A percentile compares a stretch with the other conserved stretches of the same genome.
These are phyloP conservation scores for Ganoderma boninense DNA, from an alignment of 1,284 basidiomycete genomes.

Conservation along the genomic window DNA sequence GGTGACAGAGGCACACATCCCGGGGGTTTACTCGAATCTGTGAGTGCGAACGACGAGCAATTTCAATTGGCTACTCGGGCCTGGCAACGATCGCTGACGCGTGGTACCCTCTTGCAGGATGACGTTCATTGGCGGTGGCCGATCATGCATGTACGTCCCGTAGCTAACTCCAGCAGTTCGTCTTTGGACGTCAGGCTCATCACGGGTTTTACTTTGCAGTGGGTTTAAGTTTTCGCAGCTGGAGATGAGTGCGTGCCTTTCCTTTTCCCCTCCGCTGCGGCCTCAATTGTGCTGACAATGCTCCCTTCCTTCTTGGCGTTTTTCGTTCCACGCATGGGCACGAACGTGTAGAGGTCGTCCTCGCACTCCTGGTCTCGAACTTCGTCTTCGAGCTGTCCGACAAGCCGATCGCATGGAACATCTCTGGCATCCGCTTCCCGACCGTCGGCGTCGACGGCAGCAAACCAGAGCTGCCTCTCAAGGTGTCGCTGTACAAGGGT, in stretches of 20 bases:
- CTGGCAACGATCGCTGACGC: neutral
- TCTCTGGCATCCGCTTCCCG: conserved; percentile 33
- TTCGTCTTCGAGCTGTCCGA: conserved; percentile 29
- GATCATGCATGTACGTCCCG: conserved; percentile 41
- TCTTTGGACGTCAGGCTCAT: neutral
- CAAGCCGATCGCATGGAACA: conserved; percentile 33
- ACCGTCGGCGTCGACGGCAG: conserved; percentile 30
- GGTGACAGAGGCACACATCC: conserved; percentile 34
- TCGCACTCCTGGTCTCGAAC: conserved; percentile 21
- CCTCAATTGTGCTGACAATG: neutral
- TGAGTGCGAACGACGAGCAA: conserved; percentile 21
- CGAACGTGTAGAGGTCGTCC: conserved; percentile 27
- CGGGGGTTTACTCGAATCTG: conserved; percentile 41
- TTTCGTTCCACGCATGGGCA: neutral
- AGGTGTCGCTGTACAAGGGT: conserved; percentile 23
- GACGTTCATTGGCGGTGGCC: conserved; percentile 42
- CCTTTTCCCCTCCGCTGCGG: too few relatives aligned
- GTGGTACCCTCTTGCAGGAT: conserved; percentile 31
- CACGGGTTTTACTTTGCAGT: conserved; percentile 19
- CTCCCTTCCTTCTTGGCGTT: neutral
- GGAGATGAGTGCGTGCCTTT: conserved; percentile 36
- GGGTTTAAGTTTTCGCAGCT: conserved; percentile 44
- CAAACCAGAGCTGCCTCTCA: conserved; percentile 31
- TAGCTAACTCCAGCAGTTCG: neutral
- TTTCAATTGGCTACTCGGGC: neutral